Conservation (phyloP, 2,329 filamentous ascomycete species). For the Hymenoscyphus salicellus region DNA sequence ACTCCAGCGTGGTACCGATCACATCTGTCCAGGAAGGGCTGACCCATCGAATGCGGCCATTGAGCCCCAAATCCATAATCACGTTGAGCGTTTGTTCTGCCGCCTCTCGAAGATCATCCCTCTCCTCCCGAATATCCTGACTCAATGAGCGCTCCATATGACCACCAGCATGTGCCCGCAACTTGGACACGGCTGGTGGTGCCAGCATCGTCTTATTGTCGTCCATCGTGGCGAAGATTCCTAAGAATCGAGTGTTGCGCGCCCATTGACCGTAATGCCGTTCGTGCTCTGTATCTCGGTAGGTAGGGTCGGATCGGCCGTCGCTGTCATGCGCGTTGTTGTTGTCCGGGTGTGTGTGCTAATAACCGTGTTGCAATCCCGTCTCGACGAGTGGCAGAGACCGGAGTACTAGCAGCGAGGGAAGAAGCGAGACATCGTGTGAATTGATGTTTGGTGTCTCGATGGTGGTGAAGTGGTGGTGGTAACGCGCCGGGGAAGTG, state of each 20-base stretch:
- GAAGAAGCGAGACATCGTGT: conserved; percentile 30
- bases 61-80: conserved; percentile 88
- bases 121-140: conserved; percentile 87
- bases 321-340: conserved; percentile 26
- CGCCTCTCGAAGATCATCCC: conserved; percentile 89
- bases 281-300: conserved; percentile 9
- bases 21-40: conserved; percentile 95
- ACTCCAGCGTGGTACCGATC: conserved; percentile 72
- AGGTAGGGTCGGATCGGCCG: conserved; percentile 5
- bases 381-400: conserved; percentile 19
- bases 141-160: conserved; percentile 68
- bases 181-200: conserved; percentile 32
- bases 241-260: conserved; percentile 25
- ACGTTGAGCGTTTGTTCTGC: conserved; percentile 96
- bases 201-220: conserved; percentile 31
- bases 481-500: conserved; percentile 3
- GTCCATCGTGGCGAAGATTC: conserved; percentile 30
- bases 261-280: conserved; percentile 30
- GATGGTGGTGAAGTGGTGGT: conserved; percentile 17
- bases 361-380: conserved; percentile 19
- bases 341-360: conserved; percentile 19
- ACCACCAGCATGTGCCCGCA: conserved; percentile 33
- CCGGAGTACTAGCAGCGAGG: conserved; percentile 26
- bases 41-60: conserved; percentile 90
- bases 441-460: conserved; percentile 33